Percentiles rank a stretch among this genome's conserved stretches.
These are phyloP conservation scores for Lathyrus oleraceus DNA, from an alignment of 306 rosid species.

Conservation along the genomic window DNA sequence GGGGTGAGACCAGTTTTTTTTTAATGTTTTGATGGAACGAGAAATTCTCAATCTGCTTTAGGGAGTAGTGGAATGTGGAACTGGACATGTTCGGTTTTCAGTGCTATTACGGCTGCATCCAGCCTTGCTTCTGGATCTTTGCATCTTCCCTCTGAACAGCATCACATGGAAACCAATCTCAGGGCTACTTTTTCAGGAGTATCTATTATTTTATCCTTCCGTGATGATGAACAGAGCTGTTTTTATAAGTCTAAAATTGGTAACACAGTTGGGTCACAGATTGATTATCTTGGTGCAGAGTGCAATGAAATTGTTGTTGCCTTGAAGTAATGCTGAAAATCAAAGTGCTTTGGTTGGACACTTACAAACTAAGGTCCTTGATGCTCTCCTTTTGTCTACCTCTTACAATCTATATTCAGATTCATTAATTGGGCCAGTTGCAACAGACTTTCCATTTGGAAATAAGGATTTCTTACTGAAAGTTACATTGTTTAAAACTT, in stretches of 20 bases:
- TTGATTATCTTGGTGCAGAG: slow-evolving; percentile 64
- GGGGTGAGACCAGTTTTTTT: slow-evolving; percentile 92
- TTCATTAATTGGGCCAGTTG: too few species aligned
- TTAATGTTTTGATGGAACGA: slow-evolving; percentile 95
- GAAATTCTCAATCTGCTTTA: slow-evolving; percentile 81
- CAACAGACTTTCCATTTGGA: too few species aligned
- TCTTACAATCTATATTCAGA: slow-evolving; percentile 46
- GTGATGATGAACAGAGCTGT: too few species aligned
- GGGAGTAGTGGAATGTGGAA: slow-evolving; percentile 97
- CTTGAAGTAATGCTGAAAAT: slow-evolving; percentile 46
- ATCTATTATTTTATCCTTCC: too few species aligned
- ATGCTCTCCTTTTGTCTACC: slow-evolving; percentile 59
- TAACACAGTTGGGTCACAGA: too few species aligned
- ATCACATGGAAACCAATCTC: slow-evolving; percentile 83
- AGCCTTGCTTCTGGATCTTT: slow-evolving; percentile 95
- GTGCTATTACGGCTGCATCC: slow-evolving; percentile 95
- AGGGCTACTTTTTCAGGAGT: slow-evolving; percentile 69
- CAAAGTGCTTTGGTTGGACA: slow-evolving; percentile 46
- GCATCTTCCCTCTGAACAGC: slow-evolving; percentile 69
- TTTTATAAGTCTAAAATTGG: too few species aligned
- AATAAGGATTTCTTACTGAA: too few species aligned
- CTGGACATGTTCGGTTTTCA: slow-evolving; percentile 88
- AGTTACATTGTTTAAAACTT: too few species aligned
- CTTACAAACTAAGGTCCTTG: slow-evolving; percentile 70
- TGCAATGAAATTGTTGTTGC: slow-evolving; percentile 59